phyloP scores from a whole-genome alignment of 805 yeast genomes.

The Diddensiella santjacobensis region DNA sequence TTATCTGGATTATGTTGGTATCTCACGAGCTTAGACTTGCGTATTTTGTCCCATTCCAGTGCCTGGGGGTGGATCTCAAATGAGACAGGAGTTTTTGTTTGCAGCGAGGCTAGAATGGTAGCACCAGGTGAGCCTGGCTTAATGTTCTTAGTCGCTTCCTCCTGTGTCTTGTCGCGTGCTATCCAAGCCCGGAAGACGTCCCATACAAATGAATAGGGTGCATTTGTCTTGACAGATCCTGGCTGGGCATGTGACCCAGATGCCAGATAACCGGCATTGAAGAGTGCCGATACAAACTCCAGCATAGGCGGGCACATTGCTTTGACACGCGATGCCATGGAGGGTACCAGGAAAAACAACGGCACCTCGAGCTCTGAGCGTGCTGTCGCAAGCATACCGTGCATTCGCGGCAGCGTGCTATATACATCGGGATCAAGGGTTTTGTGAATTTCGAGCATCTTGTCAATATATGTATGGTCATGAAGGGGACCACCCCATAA shows the following conservation, averaged over 20 bases:
- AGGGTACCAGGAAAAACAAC: slow-evolving; percentile 80
- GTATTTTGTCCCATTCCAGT: slow-evolving; percentile 51
- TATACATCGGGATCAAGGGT: slow-evolving; percentile 54
- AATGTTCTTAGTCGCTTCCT: slow-evolving; percentile 31
- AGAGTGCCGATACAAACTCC: slow-evolving; percentile 69
- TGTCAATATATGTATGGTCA: slow-evolving; percentile 59
- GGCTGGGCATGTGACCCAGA: slow-evolving; percentile 88
- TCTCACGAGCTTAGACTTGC: slow-evolving; percentile 77
- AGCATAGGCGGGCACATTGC: slow-evolving; percentile 80
- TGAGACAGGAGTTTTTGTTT: slow-evolving; percentile 35
- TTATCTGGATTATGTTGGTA: slow-evolving; percentile 91
- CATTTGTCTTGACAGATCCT: slow-evolving; percentile 83
- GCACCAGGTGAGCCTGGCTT: slow-evolving; percentile 34
- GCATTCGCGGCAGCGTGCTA: slow-evolving; percentile 77
- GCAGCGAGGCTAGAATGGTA: slow-evolving; percentile 27
- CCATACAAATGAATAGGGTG: slow-evolving; percentile 80
- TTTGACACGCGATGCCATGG: slow-evolving; percentile 68
- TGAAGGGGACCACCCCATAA: slow-evolving; percentile 90
- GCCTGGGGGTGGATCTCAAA: slow-evolving; percentile 61
- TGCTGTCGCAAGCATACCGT: slow-evolving; percentile 91
- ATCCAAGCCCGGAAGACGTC: slow-evolving; percentile 65
- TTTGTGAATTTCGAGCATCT: slow-evolving; percentile 53
- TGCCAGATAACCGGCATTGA: slow-evolving; percentile 76
- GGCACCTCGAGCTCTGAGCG: slow-evolving; percentile 64
- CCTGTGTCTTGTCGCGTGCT: slow-evolving; percentile 31